Evolutionary conservation across 768 basidiomycete genomes (phyloP).

Genomic region (Mycena albidolilacea): DNA sequence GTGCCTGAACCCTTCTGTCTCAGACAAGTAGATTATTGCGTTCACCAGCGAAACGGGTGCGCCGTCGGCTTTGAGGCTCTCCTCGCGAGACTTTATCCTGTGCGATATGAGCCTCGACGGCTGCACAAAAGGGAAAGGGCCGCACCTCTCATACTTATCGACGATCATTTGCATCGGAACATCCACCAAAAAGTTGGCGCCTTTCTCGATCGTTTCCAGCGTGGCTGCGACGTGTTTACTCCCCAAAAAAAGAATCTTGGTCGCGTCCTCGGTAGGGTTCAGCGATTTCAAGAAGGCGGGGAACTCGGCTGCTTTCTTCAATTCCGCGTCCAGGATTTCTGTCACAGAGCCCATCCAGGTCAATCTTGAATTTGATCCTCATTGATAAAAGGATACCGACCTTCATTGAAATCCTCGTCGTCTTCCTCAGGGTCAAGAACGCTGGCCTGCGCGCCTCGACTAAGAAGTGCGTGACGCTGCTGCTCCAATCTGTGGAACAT

Average conservation of each 20-base stretch:
- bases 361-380: not conserved
- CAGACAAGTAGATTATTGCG: conserved; percentile 3
- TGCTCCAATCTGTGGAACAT: conserved; percentile 1
- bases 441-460: too few species aligned
- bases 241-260: not conserved
- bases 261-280: not conserved
- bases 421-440: not conserved
- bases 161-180: conserved; percentile 5
- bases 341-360: not conserved
- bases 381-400: not conserved
- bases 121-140: not conserved
- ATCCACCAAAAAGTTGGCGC: not conserved
- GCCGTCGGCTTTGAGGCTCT: not conserved
- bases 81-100: conserved; percentile 14
- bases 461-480: not conserved
- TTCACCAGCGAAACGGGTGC: conserved; percentile 1
- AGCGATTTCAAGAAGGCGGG: not conserved
- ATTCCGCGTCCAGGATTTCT: not conserved
- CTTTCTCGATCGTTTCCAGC: not conserved
- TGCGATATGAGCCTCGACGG: not conserved
- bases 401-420: not conserved
- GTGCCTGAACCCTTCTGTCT: not conserved
- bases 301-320: not conserved
- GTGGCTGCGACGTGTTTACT: not conserved
- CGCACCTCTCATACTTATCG: conserved; percentile 15